A percentile compares a stretch with the other conserved stretches of the same genome.
phyloP scores from a whole-genome alignment of 441 rosid species.

The Gossypium aridum region DNA sequence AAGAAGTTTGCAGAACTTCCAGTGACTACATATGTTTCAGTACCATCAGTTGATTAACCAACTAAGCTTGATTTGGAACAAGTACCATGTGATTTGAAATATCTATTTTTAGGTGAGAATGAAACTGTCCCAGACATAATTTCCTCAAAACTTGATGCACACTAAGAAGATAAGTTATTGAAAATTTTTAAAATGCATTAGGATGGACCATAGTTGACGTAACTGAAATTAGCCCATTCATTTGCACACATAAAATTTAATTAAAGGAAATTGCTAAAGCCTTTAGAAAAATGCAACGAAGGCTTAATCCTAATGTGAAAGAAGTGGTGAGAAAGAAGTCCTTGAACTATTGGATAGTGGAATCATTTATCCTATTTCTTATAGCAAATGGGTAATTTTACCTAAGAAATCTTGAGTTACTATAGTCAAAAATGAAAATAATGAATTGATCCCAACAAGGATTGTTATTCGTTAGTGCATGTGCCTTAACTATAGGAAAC shows the following conservation, averaged over 20 bases:
- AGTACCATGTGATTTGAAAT: no score
- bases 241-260: background rate
- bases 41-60: no score
- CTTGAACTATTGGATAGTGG: background rate
- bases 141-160: no score
- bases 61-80: no score
- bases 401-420: background rate
- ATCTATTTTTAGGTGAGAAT: no score
- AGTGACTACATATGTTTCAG: no score
- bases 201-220: background rate
- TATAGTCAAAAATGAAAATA: background rate
- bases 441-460: background rate
- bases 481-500: background rate
- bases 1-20: no score
- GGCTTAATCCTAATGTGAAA: background rate
- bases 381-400: no score
- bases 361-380: background rate
- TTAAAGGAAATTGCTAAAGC: background rate
- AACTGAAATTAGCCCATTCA: background rate
- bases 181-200: background rate
- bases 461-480: background rate
- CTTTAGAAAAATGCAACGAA: background rate
- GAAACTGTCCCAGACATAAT: no score
- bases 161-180: no score
- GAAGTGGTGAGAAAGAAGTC: background rate